Evolutionary conservation across 2,329 filamentous ascomycete species (phyloP).

Genomic region (Ciborinia camelliae): DNA sequence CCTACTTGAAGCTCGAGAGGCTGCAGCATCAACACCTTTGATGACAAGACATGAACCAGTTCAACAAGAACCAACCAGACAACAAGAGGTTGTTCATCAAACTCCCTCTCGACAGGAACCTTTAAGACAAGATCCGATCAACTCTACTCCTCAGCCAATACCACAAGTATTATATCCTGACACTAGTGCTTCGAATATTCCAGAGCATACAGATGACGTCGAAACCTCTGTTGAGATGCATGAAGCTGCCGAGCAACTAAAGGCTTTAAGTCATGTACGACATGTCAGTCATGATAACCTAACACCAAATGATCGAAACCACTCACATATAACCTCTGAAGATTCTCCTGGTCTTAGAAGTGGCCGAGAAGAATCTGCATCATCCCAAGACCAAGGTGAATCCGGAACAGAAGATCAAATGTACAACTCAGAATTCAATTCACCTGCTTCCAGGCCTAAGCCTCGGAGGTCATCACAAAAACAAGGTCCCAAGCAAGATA

Average conservation of each 20-base stretch:
- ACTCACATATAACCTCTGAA: slow-evolving; percentile 36
- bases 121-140: slow-evolving; percentile 29
- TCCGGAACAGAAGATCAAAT: slow-evolving; percentile 43
- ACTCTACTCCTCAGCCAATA: slow-evolving; percentile 30
- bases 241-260: slow-evolving; percentile 63
- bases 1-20: slow-evolving; percentile 45
- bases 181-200: slow-evolving; percentile 26
- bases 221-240: slow-evolving; percentile 69
- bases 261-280: slow-evolving; percentile 61
- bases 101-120: slow-evolving; percentile 27
- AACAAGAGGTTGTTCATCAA: slow-evolving; percentile 20
- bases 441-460: slow-evolving; percentile 36
- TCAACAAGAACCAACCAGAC: slow-evolving; percentile 19
- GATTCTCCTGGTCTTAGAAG: slow-evolving; percentile 35
- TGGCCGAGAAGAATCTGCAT: slow-evolving; percentile 43
- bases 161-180: slow-evolving; percentile 33
- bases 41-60: slow-evolving; percentile 44
- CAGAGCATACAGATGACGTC: slow-evolving; percentile 46
- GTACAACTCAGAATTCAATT: slow-evolving; percentile 38
- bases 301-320: slow-evolving; percentile 33
- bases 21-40: slow-evolving; percentile 37
- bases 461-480: slow-evolving; percentile 38
- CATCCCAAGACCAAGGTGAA: slow-evolving; percentile 42
- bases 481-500: slow-evolving; percentile 54
- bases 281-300: slow-evolving; percentile 49